Evolutionary conservation across 179 eudicot species (phyloP).

Genomic region (Vitellaria paradoxa): DNA sequence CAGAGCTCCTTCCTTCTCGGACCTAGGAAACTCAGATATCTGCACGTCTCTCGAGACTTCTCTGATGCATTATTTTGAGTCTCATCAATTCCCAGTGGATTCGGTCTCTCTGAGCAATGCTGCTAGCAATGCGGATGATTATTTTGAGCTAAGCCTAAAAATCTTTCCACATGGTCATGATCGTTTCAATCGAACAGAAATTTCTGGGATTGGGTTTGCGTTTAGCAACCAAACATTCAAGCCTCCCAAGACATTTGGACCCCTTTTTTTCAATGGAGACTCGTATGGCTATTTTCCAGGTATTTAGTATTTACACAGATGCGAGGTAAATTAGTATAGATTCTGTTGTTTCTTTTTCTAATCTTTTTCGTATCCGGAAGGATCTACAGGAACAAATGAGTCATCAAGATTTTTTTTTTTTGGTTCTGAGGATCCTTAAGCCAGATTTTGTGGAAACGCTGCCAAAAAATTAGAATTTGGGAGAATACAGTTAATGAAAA

Average conservation of each 20-base stretch:
- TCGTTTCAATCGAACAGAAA: conserved; percentile 42
- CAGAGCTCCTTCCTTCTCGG: conserved; percentile 59
- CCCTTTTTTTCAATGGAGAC: conserved; percentile 25
- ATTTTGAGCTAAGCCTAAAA: conserved; percentile 42
- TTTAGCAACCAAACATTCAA: conserved; percentile 31
- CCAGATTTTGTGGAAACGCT: too few species aligned
- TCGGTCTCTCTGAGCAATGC: conserved; percentile 40
- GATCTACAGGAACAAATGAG: background rate
- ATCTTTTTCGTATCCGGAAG: conserved; percentile 1
- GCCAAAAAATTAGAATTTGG: too few species aligned
- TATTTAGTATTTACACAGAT: background rate
- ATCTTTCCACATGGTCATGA: conserved; percentile 51
- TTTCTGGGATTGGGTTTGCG: conserved; percentile 24
- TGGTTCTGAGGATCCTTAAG: too few species aligned
- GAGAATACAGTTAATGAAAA: too few species aligned
- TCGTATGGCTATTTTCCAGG: conserved; percentile 26
- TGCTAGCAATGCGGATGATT: conserved; percentile 33
- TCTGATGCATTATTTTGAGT: conserved; percentile 30
- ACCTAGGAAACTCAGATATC: conserved; percentile 34
- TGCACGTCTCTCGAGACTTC: conserved; percentile 35
- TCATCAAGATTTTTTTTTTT: conserved; percentile 10
- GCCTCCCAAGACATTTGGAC: conserved; percentile 22
- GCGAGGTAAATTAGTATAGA: too few species aligned
- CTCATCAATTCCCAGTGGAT: conserved; percentile 11
- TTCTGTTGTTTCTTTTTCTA: background rate